Evolutionary conservation across 2,329 filamentous ascomycete species (phyloP), one percentile per base, ranked within the genome.

Genomic region (Colletotrichum cereale): DNA sequence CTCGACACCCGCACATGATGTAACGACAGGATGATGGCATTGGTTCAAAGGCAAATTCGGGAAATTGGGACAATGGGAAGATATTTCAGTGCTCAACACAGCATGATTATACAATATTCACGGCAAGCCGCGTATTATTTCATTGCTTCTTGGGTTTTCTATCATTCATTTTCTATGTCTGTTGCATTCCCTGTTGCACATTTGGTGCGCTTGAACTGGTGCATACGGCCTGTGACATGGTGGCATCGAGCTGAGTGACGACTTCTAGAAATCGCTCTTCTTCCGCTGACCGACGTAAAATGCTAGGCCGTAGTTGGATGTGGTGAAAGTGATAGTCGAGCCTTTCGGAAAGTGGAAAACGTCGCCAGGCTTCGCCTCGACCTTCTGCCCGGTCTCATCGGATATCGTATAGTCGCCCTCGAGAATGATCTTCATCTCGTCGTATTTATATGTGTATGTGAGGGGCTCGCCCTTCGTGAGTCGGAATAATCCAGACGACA

Each of bases 361-460:
- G 79, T 93, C 91, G 0, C 91, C 91, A 10, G 87, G 84, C 40
- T 82, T 84, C 11, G 88, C 91, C 62, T 86, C 85, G 31, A 90
- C 89, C 74, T 86, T 87, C 74, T 85, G 82, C 47, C 90, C 91
- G 2, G 88, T 88, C 78, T 87, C 87, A 74, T 92, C 91, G 38
- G 83, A 84, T 76, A 93, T 91, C 73, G 89, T 87, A 77, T 90
- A 92, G 74, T 88, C 85, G 18, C 91, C 91, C 75, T 92, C 90
- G 12, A 93, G 81, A 74, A 93, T 90, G 77, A 93, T 91, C 84
- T 93, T 93, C 88, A 92, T 91, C 83, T 93, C 91, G 77, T 93
- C 87, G 80, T 92, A 93, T 50, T 85, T 89, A 81, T 93, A 93
- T 40, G 86, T 88, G 82, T 93, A 93, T 11, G 90, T 88, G 24